Percentiles rank a stretch among this genome's conserved stretches.
These are phyloP conservation scores for Reutealis trisperma DNA, from an alignment of 345 rosid species.

Conservation along the genomic window DNA sequence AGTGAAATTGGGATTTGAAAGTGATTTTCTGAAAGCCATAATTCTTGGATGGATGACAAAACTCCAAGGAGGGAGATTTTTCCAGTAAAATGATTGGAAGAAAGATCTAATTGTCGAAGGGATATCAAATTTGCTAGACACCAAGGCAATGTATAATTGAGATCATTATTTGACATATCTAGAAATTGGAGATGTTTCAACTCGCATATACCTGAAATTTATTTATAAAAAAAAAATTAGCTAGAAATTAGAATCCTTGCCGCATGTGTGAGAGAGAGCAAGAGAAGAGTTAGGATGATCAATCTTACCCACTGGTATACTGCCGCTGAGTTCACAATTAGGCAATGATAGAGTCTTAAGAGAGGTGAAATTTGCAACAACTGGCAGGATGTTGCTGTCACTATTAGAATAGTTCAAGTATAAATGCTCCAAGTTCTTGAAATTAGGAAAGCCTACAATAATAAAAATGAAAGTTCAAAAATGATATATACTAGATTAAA, in stretches of 20 bases:
- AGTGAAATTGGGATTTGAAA: constrained; percentile 19
- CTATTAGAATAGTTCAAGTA: neutral
- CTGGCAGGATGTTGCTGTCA: neutral
- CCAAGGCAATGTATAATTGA: neutral
- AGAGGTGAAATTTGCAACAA: too few relatives aligned
- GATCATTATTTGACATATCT: neutral
- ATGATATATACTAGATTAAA: too few relatives aligned
- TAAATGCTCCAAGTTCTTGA: neutral
- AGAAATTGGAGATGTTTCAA: neutral
- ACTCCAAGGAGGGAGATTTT: too few relatives aligned
- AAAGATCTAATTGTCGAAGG: neutral
- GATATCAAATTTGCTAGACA: neutral
- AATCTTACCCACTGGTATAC: neutral
- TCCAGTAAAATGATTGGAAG: neutral
- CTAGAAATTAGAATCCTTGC: too few relatives aligned
- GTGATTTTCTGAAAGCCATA: neutral
- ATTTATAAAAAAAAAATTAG: too few relatives aligned
- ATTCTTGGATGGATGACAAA: too few relatives aligned
- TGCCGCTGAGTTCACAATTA: neutral
- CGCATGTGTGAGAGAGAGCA: neutral
- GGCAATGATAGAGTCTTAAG: too few relatives aligned
- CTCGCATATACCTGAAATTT: neutral
- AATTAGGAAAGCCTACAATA: neutral
- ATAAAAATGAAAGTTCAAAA: too few relatives aligned
- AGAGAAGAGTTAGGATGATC: neutral